phyloP scores from a whole-genome alignment of 306 rosid species.

The Sphenostylis stenocarpa region DNA sequence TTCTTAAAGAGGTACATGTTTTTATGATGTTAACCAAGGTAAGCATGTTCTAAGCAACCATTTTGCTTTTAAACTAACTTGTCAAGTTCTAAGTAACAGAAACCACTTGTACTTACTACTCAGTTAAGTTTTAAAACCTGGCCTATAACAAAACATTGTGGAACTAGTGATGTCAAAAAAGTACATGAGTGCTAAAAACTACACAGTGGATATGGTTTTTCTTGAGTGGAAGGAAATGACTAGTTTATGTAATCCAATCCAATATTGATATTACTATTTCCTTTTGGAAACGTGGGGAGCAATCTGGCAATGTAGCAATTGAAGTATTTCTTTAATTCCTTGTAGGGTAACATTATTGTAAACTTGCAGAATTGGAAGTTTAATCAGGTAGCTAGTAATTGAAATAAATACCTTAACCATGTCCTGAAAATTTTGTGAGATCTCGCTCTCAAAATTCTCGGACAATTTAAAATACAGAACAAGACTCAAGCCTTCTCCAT shows the following conservation, averaged over 20 bases:
- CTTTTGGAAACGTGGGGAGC: not conserved
- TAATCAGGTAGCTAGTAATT: not conserved
- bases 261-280: too few species aligned
- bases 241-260: not conserved
- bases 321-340: conserved; percentile 2
- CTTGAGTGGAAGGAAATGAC: not conserved
- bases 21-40: not conserved
- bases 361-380: not conserved
- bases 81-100: too few species aligned
- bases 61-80: not conserved
- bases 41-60: not conserved
- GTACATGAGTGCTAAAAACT: not conserved
- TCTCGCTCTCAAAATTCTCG: conserved; percentile 64
- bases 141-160: not conserved
- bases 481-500: conserved; percentile 95
- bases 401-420: conserved; percentile 56
- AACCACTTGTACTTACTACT: not conserved
- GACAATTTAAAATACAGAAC: conserved; percentile 76
- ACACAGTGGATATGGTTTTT: not conserved
- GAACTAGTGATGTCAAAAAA: not conserved
- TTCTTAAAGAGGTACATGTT: not conserved
- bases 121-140: not conserved
- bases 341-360: not conserved
- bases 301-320: not conserved
- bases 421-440: conserved; percentile 57